Evolutionary conservation across 192 early-diverging fungal genomes (phyloP).

Genomic region (Podila horticola): DNA sequence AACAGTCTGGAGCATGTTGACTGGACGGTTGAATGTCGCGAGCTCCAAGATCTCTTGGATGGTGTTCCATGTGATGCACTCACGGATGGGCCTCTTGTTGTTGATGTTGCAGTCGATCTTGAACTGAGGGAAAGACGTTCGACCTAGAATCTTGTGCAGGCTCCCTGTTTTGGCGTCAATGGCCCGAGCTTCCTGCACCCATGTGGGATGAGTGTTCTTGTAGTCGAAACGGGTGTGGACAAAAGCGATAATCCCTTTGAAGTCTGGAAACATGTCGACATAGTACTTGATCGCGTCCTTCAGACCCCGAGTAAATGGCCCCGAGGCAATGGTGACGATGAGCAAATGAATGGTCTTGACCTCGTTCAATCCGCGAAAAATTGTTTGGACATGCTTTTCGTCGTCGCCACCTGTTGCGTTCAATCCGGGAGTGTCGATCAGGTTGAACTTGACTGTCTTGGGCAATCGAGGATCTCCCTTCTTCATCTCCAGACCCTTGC

Average conservation of each 20-base stretch:
- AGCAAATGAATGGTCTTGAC: slow-evolving; percentile 4
- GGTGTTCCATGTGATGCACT: slow-evolving; percentile 16
- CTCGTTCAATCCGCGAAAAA: not conserved
- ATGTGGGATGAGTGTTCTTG: not conserved
- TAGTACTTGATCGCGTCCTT: slow-evolving; percentile 7
- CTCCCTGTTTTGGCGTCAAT: too few relatives aligned
- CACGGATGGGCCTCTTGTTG: slow-evolving; percentile 3
- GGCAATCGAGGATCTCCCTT: not conserved
- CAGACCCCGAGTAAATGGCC: slow-evolving; percentile 3
- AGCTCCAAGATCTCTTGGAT: slow-evolving; percentile 7
- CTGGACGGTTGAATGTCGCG: slow-evolving; percentile 8
- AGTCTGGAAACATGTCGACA: slow-evolving; percentile 17
- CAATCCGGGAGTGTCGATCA: slow-evolving; percentile 4
- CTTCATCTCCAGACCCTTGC: not conserved
- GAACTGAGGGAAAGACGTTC: not conserved
- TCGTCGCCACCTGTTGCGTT: slow-evolving; percentile 4
- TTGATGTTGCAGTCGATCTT: slow-evolving; percentile 16
- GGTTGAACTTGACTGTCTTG: not conserved
- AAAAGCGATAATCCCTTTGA: slow-evolving; percentile 20
- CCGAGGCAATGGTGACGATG: not conserved
- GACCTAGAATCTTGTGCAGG: not conserved
- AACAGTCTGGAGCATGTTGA: not conserved
- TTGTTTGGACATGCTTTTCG: slow-evolving; percentile 1
- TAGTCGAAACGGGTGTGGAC: slow-evolving; percentile 21
- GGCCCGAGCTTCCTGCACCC: not conserved